phyloP scores from a whole-genome alignment of 371 early-diverging fungal genomes.

The Rhizopus delemar region DNA sequence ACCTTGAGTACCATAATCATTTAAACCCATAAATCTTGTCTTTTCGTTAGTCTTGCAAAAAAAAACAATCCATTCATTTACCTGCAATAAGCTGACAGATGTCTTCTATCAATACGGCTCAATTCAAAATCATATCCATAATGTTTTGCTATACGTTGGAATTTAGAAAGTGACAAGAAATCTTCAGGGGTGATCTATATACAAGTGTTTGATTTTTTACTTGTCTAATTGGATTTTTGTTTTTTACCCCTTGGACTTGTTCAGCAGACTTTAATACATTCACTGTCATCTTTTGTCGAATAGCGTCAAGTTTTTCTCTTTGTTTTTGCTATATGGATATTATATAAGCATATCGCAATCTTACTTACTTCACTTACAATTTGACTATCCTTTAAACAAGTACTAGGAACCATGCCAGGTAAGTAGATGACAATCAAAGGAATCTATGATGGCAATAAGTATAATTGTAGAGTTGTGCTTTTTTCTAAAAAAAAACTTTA shows the following conservation, averaged over 20 bases:
- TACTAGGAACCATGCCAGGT: conserved; percentile 64
- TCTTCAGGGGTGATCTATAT: conserved; percentile 52
- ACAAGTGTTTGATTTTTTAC: not conserved
- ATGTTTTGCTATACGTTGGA: conserved; percentile 45
- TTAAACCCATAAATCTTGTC: conserved; percentile 60
- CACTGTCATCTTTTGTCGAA: conserved; percentile 54
- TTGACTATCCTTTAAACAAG: conserved; percentile 60
- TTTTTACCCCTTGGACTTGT: conserved; percentile 36
- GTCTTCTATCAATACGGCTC: conserved; percentile 48
- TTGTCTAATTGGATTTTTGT: too few species aligned
- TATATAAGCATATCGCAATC: not conserved
- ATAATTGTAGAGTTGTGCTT: not conserved
- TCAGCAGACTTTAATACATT: conserved; percentile 46
- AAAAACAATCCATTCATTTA: conserved; percentile 13
- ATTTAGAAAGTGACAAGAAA: conserved; percentile 49
- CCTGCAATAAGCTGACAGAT: conserved; percentile 58
- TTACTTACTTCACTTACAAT: conserved; percentile 40
- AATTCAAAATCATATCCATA: conserved; percentile 58
- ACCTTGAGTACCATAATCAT: conserved; percentile 52
- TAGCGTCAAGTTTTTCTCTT: conserved; percentile 58
- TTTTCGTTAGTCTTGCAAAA: not conserved
- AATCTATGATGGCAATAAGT: conserved; percentile 32
- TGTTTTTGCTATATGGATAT: conserved; percentile 45
- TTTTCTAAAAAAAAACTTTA: conserved; percentile 13
- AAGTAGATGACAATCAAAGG: conserved; percentile 62